Conservation (phyloP, 2,329 filamentous ascomycete genomes). For the Talaromyces sp. region DNA sequence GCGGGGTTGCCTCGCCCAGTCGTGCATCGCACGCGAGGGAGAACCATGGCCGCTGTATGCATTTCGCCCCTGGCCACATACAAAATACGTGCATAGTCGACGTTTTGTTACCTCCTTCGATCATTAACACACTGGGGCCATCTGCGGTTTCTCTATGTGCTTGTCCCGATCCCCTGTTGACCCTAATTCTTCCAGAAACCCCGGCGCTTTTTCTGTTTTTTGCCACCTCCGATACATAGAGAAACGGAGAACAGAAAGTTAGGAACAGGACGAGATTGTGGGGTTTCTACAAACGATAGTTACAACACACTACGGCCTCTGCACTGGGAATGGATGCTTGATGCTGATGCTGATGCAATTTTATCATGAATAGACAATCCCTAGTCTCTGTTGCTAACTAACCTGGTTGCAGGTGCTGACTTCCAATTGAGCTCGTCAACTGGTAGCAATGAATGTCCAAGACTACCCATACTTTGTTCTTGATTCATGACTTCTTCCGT, state of each 20-base stretch:
- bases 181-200: not conserved
- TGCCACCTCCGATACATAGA: not conserved
- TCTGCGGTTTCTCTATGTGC: not conserved
- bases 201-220: not conserved
- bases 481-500: not conserved
- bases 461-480: not conserved
- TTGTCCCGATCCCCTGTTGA: not conserved
- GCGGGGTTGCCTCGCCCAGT: not conserved
- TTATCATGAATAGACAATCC: not conserved
- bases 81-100: not conserved
- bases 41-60: not conserved
- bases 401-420: not conserved
- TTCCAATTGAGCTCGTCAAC: not conserved
- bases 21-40: not conserved
- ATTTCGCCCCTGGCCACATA: not conserved
- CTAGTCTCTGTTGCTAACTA: not conserved
- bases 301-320: not conserved
- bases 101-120: not conserved
- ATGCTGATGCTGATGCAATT: not conserved
- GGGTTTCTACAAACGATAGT: not conserved
- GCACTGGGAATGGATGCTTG: not conserved
- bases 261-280: not conserved
- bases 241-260: too few relatives aligned
- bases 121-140: not conserved
- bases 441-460: not conserved